Evolutionary conservation across 2,329 filamentous ascomycete genomes (phyloP).

Genomic region (Paecilomyces sp.): DNA sequence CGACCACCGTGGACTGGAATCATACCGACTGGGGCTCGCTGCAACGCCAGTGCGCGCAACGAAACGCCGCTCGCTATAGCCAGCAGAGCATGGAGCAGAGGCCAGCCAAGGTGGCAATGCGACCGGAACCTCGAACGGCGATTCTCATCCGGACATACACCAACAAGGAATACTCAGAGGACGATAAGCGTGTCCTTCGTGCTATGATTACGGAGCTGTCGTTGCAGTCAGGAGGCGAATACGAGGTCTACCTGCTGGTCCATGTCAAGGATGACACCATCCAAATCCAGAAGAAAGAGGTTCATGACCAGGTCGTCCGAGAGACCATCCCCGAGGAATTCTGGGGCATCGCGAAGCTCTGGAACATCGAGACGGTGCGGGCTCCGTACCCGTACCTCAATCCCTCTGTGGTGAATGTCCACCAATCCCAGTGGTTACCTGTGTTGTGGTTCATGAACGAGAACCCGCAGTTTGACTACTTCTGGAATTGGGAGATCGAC

Average conservation of each 20-base stretch:
- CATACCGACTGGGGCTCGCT: slow-evolving; percentile 63
- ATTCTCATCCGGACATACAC: slow-evolving; percentile 78
- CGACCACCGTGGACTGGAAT: slow-evolving; percentile 44
- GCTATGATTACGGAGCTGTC: slow-evolving; percentile 77
- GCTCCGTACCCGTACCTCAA: slow-evolving; percentile 9
- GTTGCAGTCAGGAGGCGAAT: slow-evolving; percentile 72
- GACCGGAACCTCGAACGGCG: slow-evolving; percentile 40
- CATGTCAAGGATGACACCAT: slow-evolving; percentile 71
- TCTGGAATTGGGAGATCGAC: slow-evolving; percentile 68
- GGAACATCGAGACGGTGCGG: slow-evolving; percentile 11
- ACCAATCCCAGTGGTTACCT: slow-evolving; percentile 4
- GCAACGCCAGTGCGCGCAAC: slow-evolving; percentile 58
- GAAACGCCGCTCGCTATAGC: slow-evolving; percentile 60
- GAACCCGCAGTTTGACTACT: slow-evolving; percentile 57
- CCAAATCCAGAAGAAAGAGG: slow-evolving; percentile 50
- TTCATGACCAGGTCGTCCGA: slow-evolving; percentile 3
- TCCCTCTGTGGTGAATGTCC: slow-evolving; percentile 6
- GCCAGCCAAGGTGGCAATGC: not conserved
- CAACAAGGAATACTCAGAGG: slow-evolving; percentile 68
- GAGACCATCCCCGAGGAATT: slow-evolving; percentile 25
- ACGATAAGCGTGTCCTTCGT: slow-evolving; percentile 74
- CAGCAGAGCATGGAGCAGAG: not conserved
- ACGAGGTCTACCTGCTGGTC: slow-evolving; percentile 73
- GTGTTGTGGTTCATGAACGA: slow-evolving; percentile 13
- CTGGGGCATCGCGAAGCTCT: slow-evolving; percentile 27